phyloP scores from a whole-genome alignment of 2,329 filamentous ascomycete genomes.

The Pseudopyrenochaeta lycopersici region DNA sequence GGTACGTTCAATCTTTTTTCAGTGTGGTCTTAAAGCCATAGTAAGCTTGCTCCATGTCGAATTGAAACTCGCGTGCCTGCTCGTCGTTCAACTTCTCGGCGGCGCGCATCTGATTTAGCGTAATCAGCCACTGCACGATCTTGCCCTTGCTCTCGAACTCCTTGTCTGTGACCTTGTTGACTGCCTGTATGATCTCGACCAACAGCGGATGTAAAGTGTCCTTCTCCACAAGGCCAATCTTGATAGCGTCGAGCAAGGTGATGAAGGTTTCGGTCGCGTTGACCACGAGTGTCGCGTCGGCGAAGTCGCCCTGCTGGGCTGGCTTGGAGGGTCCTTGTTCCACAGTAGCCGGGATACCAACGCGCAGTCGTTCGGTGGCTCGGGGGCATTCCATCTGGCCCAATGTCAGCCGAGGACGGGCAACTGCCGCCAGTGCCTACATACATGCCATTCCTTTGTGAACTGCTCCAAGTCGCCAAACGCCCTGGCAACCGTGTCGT shows the following conservation, averaged over 20 bases:
- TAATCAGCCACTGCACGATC: conserved; percentile 98
- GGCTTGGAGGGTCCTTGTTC: conserved; percentile 62
- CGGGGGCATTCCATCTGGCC: conserved; percentile 88
- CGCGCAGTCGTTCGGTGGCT: conserved; percentile 89
- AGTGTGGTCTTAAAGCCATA: conserved; percentile 89
- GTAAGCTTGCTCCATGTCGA: conserved; percentile 95
- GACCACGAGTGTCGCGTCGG: conserved; percentile 75
- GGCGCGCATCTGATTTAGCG: conserved; percentile 96
- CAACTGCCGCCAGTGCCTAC: conserved; percentile 44
- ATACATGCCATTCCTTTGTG: conserved; percentile 89
- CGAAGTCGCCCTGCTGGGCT: conserved; percentile 49
- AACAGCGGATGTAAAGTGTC: conserved; percentile 95
- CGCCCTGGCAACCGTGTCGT: conserved; percentile 87
- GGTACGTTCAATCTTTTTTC: conserved; percentile 44
- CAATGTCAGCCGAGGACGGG: conserved; percentile 18
- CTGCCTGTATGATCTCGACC: conserved; percentile 94
- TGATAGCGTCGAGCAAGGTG: conserved; percentile 93
- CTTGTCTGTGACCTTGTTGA: conserved; percentile 94
- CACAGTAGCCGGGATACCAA: conserved; percentile 88
- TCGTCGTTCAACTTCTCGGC: conserved; percentile 89
- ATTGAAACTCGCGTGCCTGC: conserved; percentile 85
- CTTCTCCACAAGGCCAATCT: conserved; percentile 90
- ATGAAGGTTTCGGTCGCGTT: conserved; percentile 98
- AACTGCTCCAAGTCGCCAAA: conserved; percentile 92
- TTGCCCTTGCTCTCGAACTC: conserved; percentile 96